A percentile compares a stretch with the other conserved stretches of the same genome.
These are phyloP conservation scores for Metschnikowia continentalis DNA, from an alignment of 805 yeast species.

Conservation along the genomic window DNA sequence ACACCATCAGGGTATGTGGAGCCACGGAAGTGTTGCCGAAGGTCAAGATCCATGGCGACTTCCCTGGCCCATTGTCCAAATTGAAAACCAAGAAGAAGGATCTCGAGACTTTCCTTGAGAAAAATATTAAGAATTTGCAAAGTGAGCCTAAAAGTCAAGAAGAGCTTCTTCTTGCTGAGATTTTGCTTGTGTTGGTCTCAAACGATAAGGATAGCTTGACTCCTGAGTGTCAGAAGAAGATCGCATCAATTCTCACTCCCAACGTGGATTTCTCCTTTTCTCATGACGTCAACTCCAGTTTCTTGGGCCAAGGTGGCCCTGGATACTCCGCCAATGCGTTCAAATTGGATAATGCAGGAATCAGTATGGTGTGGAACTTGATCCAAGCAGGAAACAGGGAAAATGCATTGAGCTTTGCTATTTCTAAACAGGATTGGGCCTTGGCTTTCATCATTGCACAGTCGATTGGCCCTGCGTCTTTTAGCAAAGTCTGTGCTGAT, in stretches of 20 bases:
- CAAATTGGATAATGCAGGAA: conserved; percentile 37
- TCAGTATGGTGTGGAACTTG: conserved; percentile 29
- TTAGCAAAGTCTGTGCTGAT: conserved; percentile 54
- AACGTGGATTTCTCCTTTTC: conserved; percentile 32
- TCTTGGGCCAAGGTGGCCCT: conserved; percentile 1
- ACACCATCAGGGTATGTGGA: conserved; percentile 32
- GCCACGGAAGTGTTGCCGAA: conserved; percentile 20
- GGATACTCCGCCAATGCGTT: conserved; percentile 34
- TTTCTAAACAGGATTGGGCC: conserved; percentile 68
- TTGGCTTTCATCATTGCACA: conserved; percentile 70
- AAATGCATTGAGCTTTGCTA: conserved; percentile 59
- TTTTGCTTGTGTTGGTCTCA: conserved; percentile 25
- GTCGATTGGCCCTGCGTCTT: conserved; percentile 56
- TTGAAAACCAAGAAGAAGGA: conserved; percentile 61
- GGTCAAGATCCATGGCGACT: conserved; percentile 30
- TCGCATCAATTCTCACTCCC: conserved; percentile 42
- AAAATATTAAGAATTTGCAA: conserved; percentile 18
- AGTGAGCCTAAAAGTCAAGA: conserved; percentile 12
- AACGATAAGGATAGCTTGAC: conserved; percentile 30
- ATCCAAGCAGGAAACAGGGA: conserved; percentile 62
- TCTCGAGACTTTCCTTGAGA: conserved; percentile 56
- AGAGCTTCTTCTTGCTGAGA: conserved; percentile 29
- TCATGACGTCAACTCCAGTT: conserved; percentile 9
- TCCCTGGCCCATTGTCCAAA: conserved; percentile 66
- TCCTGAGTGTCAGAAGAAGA: conserved; percentile 25